Evolutionary conservation across 1,284 basidiomycete genomes (phyloP).

Genomic region (Calocybe gambosa): DNA sequence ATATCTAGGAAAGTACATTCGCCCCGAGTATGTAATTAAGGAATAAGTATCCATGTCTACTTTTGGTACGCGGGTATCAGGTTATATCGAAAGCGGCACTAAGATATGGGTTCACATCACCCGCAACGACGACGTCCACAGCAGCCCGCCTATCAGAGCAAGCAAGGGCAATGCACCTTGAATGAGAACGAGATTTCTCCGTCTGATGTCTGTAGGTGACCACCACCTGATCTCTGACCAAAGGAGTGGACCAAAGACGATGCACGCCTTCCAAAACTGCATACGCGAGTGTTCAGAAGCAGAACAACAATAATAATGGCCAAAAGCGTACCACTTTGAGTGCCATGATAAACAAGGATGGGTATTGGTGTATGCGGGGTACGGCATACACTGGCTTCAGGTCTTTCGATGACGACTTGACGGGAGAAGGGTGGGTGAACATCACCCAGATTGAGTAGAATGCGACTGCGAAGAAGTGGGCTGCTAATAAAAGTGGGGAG

Average conservation of each 20-base stretch:
- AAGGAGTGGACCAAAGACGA: slow-evolving; percentile 81
- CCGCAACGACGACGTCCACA: slow-evolving; percentile 6
- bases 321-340: slow-evolving; percentile 50
- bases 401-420: slow-evolving; percentile 13
- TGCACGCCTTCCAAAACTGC: slow-evolving; percentile 82
- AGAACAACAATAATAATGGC: background rate
- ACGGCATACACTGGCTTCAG: slow-evolving; percentile 30
- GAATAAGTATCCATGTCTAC: too few species aligned
- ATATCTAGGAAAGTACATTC: too few species aligned
- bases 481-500: slow-evolving; percentile 73
- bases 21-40: too few species aligned
- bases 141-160: slow-evolving; percentile 7
- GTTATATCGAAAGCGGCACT: too few species aligned
- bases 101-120: too few species aligned
- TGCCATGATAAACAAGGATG: slow-evolving; percentile 48
- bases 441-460: slow-evolving; percentile 89
- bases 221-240: slow-evolving; percentile 69
- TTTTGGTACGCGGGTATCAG: too few species aligned
- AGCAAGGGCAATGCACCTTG: slow-evolving; percentile 9
- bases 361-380: slow-evolving; percentile 54
- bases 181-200: slow-evolving; percentile 8
- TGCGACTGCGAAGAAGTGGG: slow-evolving; percentile 95
- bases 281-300: slow-evolving; percentile 5
- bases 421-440: slow-evolving; percentile 60
- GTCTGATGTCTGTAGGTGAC: slow-evolving; percentile 15